Percentiles rank a stretch among this genome's conserved stretches.
These are phyloP conservation scores for Pestalotiopsis sp. DNA, from an alignment of 2,329 filamentous ascomycete species.

Conservation along the genomic window DNA sequence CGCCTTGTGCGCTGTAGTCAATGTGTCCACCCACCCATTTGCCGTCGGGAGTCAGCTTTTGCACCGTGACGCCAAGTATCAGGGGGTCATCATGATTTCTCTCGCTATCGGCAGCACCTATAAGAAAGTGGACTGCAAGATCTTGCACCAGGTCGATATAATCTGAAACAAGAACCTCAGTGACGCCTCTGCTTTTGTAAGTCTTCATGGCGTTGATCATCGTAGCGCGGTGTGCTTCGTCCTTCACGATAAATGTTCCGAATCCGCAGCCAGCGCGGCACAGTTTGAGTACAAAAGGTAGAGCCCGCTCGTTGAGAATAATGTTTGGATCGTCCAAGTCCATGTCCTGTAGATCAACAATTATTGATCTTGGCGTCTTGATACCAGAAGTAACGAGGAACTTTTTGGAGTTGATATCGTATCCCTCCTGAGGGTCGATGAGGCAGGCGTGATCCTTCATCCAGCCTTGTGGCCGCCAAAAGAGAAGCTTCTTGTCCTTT, in stretches of 20 bases:
- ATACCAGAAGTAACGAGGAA: slow-evolving; percentile 24
- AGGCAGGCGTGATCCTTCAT: slow-evolving; percentile 24
- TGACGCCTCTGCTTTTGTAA: slow-evolving; percentile 20
- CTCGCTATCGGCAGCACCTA: slow-evolving; percentile 20
- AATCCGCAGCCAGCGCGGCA: slow-evolving; percentile 26
- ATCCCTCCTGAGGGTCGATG: slow-evolving; percentile 22
- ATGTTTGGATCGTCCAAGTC: slow-evolving; percentile 10
- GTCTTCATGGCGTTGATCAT: slow-evolving; percentile 16
- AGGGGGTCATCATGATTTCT: slow-evolving; percentile 19
- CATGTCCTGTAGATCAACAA: slow-evolving; percentile 15
- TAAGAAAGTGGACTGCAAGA: slow-evolving; percentile 25
- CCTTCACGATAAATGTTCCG: slow-evolving; percentile 24
- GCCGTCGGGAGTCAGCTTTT: slow-evolving; percentile 22
- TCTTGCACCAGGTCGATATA: slow-evolving; percentile 24
- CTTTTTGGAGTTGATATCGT: slow-evolving; percentile 25
- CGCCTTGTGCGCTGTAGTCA: slow-evolving; percentile 23
- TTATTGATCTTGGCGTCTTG: slow-evolving; percentile 18
- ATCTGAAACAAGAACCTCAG: slow-evolving; percentile 22
- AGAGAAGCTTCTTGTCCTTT: slow-evolving; percentile 20
- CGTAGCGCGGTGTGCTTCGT: slow-evolving; percentile 13
- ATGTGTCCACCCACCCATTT: slow-evolving; percentile 26
- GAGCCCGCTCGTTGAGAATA: slow-evolving; percentile 13
- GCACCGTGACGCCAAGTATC: slow-evolving; percentile 24
- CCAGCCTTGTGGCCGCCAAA: slow-evolving; percentile 27
- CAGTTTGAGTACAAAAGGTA: slow-evolving; percentile 26